A percentile compares a stretch with the other conserved stretches of the same genome.
Conservation (phyloP, 768 basidiomycete species). For the Lactarius sp. region DNA sequence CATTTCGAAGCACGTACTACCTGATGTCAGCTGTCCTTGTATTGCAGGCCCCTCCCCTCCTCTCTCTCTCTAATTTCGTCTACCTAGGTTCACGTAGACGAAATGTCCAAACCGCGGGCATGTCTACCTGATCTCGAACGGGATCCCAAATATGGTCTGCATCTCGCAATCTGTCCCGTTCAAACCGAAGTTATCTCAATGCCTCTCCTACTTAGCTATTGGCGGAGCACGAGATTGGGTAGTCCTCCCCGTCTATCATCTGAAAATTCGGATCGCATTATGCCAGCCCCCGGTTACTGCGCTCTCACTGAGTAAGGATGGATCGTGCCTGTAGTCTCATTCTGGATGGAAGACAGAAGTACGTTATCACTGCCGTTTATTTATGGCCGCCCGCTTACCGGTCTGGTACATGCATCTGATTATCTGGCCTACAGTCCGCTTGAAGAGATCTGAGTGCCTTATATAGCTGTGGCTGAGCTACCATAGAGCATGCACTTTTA, state of each 20-base stretch:
- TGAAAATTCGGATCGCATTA: neutral
- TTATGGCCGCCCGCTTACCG: neutral
- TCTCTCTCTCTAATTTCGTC: neutral
- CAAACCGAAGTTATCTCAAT: neutral
- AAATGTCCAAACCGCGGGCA: slow-evolving; percentile 90
- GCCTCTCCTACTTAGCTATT: slow-evolving; percentile 52
- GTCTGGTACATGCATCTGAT: too few relatives aligned
- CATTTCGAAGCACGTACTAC: slow-evolving; percentile 76
- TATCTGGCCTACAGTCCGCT: too few relatives aligned
- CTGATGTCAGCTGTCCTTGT: slow-evolving; percentile 59
- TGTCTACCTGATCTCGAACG: slow-evolving; percentile 83
- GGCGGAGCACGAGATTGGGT: slow-evolving; percentile 87
- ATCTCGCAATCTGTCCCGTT: neutral
- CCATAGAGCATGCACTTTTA: too few relatives aligned
- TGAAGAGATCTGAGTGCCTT: neutral
- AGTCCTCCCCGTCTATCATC: neutral
- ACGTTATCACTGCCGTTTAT: too few relatives aligned
- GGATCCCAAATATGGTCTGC: slow-evolving; percentile 95
- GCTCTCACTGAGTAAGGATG: too few relatives aligned
- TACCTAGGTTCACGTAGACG: slow-evolving; percentile 82
- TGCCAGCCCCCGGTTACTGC: neutral
- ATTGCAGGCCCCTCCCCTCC: neutral
- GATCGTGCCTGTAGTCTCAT: neutral
- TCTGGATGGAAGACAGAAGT: too few relatives aligned
- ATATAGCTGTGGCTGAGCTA: neutral